These are phyloP conservation scores for Plantago elongata DNA, from an alignment of 257 asterid species.

Conservation along the genomic window DNA sequence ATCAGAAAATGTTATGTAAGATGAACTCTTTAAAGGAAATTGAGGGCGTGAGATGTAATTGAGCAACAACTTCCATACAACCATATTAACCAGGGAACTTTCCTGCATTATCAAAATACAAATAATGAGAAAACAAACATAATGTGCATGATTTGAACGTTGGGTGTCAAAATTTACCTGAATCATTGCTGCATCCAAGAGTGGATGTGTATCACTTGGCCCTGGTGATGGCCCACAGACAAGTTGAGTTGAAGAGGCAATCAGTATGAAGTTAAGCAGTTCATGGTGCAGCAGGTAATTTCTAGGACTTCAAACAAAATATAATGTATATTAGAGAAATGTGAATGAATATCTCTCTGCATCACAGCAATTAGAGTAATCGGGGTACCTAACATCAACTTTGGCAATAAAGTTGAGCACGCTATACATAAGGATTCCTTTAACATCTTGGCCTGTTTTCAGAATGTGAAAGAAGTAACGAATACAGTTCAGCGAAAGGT, in stretches of 20 bases:
- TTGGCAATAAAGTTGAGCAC: slow-evolving; percentile 70
- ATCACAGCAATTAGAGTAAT: slow-evolving; percentile 17
- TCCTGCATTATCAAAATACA: slow-evolving; percentile 51
- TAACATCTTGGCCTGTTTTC: slow-evolving; percentile 59
- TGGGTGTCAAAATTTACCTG: slow-evolving; percentile 46
- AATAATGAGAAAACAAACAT: slow-evolving; percentile 12
- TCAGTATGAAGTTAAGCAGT: slow-evolving; percentile 74
- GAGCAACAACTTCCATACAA: slow-evolving; percentile 59
- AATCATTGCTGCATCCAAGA: slow-evolving; percentile 77
- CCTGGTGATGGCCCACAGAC: slow-evolving; percentile 92
- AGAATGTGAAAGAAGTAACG: slow-evolving; percentile 14
- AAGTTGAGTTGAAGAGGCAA: slow-evolving; percentile 87
- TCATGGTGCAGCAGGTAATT: slow-evolving; percentile 79
- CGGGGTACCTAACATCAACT: slow-evolving; percentile 78
- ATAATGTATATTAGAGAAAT: slow-evolving; percentile 24
- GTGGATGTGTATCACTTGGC: slow-evolving; percentile 77
- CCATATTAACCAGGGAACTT: slow-evolving; percentile 56
- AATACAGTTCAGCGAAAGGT: slow-evolving; percentile 13
- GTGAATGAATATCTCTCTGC: slow-evolving; percentile 18
- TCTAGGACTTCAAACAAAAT: slow-evolving; percentile 44
- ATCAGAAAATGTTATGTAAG: slow-evolving; percentile 54
- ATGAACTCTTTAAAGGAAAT: slow-evolving; percentile 44
- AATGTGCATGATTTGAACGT: slow-evolving; percentile 6
- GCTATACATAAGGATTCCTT: slow-evolving; percentile 56
- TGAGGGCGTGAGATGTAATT: slow-evolving; percentile 65